Conservation (phyloP, 164 flowering plant species). For the Stephania cephalantha region DNA sequence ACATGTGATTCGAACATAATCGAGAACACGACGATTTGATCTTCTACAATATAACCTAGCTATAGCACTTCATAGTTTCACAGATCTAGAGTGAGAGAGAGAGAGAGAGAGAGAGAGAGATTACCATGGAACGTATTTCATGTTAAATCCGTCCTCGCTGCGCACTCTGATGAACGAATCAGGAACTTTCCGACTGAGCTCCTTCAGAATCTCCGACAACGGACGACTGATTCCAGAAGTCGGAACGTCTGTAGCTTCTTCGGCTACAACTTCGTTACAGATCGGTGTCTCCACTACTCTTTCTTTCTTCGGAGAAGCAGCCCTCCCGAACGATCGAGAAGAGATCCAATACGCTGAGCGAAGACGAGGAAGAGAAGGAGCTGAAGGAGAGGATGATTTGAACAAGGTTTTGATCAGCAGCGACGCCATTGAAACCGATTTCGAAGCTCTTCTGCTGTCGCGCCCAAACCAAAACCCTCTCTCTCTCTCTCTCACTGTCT, state of each 20-base stretch:
- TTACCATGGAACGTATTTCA: conserved; percentile 82
- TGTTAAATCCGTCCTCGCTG: conserved; percentile 46
- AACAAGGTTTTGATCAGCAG: background rate
- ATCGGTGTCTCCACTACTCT: conserved; percentile 7
- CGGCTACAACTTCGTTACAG: conserved; percentile 11
- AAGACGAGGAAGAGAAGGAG: conserved; percentile 2
- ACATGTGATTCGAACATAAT: background rate
- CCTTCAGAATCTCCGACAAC: conserved; percentile 68
- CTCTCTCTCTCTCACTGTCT: background rate
- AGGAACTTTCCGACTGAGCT: conserved; percentile 74
- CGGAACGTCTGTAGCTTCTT: conserved; percentile 23
- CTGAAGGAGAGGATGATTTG: background rate
- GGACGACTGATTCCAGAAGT: conserved; percentile 69
- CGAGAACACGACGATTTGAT: background rate
- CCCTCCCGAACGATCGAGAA: conserved; percentile 13
- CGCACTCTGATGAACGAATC: conserved; percentile 58
- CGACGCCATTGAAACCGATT: conserved; percentile 1
- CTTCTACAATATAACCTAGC: background rate
- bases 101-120: background rate
- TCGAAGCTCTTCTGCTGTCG: no score
- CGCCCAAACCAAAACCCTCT: background rate
- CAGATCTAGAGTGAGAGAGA: background rate
- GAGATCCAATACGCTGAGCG: background rate
- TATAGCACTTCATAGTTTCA: no score
- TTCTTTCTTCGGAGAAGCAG: conserved; percentile 4